Evolutionary conservation across 305 asterid genomes (phyloP).

Genomic region (Stenogyne calaminthoides): DNA sequence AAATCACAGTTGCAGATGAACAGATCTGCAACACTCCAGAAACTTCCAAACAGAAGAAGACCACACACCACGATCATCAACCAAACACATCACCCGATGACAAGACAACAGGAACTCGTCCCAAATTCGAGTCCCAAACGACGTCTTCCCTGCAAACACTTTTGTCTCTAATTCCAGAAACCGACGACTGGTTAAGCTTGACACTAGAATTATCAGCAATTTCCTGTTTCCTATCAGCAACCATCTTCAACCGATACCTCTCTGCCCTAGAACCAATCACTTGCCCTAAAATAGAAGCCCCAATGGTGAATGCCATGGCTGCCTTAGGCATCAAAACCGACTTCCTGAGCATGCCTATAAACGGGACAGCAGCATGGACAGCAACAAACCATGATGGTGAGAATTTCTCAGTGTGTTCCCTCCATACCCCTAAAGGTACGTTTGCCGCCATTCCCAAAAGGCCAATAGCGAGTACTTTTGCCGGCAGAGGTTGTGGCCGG

Average conservation of each 20-base stretch:
- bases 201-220: constrained; percentile 28
- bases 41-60: constrained; percentile 13
- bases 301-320: constrained; percentile 88
- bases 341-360: constrained; percentile 83
- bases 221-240: constrained; percentile 36
- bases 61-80: constrained; percentile 34
- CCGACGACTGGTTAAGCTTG: constrained; percentile 26
- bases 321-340: constrained; percentile 75
- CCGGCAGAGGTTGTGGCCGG: constrained; percentile 86
- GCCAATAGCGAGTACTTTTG: constrained; percentile 72
- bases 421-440: constrained; percentile 79
- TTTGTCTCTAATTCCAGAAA: constrained; percentile 29
- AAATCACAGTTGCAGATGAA: constrained; percentile 26
- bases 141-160: constrained; percentile 47
- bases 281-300: constrained; percentile 82
- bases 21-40: constrained; percentile 23
- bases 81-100: constrained; percentile 43
- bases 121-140: constrained; percentile 42
- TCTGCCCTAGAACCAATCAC: constrained; percentile 91
- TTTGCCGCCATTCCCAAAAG: constrained; percentile 82
- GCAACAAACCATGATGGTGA: constrained; percentile 83
- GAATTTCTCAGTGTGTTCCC: constrained; percentile 82
- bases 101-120: constrained; percentile 40
- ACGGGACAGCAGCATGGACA: constrained; percentile 88
- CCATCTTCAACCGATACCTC: constrained; percentile 61